Base-by-base conservation (phyloP, 1,139 yeast species). In the Candida sp. region DNA sequence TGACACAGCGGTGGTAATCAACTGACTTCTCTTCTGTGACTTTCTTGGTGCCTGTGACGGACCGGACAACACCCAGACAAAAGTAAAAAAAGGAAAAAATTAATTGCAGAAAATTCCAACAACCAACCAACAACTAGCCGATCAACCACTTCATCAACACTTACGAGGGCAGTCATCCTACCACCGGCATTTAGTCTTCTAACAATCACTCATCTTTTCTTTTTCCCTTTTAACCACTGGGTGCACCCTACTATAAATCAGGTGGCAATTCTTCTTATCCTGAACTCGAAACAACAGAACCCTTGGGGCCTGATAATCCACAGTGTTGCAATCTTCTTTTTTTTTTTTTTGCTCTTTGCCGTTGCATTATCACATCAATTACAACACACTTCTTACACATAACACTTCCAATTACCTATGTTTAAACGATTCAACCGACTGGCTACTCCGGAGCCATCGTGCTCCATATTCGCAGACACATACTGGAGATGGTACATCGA, bases 401-500 rank as follows among this genome's bases (percentile, higher is more conserved):
- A 7, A 8, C 7, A 41, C 23, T 41, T 11, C 12, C 33, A 31
- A 28, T 22, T 11, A 28, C 7, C 11, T 7, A 51, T 51, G 54
- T 45, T 53, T 7, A 53, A 51, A 38, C 42, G 50, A 33, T 51
- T 53, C 31, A 34, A 48, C 5, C 50, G 50, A 22, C 46, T n/a
- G 33, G 46, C 25, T 3, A 34, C 46, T 12, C 39, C 49, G 5
- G 37, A 25, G 9, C 5, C 46, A 17, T 26, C 35, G 8, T 17
- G 28, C 9, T 48, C 48, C 5, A 48, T 49, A 35, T 54, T 56
- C 23, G 48, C 55, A 31, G 71, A 66, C 5, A 49, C 58, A 5
- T 69, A 66, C 50, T 69, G 73, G 73, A 58, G 53, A 23, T 59
- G 64, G 56, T 66, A 66, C 47, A 50, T 51, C n/a, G 67, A 62